Percentiles rank a stretch among this genome's conserved stretches.
Conservation (phyloP, 2,329 filamentous ascomycete genomes). For the Ceratocystis harringtonii region DNA sequence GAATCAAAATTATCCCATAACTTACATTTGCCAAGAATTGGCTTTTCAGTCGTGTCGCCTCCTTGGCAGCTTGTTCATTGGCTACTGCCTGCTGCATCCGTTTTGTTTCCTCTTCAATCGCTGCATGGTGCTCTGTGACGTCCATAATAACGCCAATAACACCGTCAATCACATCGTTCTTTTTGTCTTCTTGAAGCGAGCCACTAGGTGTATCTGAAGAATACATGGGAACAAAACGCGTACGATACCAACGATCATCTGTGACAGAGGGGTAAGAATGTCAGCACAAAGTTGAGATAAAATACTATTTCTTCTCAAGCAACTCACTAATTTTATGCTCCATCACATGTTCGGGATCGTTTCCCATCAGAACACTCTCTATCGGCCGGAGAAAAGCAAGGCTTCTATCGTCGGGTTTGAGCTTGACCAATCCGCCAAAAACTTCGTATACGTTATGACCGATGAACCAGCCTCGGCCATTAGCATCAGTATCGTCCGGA, state of each 20-base stretch:
- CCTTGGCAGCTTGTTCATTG: constrained; percentile 64
- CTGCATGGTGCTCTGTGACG: constrained; percentile 54
- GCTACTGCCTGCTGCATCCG: constrained; percentile 58
- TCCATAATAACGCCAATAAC: constrained; percentile 71
- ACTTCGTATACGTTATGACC: constrained; percentile 51
- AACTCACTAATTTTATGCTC: constrained; percentile 43
- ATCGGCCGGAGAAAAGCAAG: constrained; percentile 43
- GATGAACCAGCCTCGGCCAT: constrained; percentile 35
- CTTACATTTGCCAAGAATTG: constrained; percentile 56
- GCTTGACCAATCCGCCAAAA: constrained; percentile 35
- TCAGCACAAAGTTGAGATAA: constrained; percentile 3
- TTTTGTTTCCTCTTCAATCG: constrained; percentile 46
- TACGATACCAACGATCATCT: constrained; percentile 54
- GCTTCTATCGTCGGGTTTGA: constrained; percentile 27
- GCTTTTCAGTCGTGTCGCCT: constrained; percentile 65
- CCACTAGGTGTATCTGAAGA: constrained; percentile 23
- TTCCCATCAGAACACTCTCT: constrained; percentile 49
- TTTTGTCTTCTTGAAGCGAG: neutral
- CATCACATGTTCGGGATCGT: constrained; percentile 41
- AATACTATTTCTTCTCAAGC: neutral
- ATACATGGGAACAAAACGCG: constrained; percentile 51
- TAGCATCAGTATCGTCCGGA: constrained; percentile 23
- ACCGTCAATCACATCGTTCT: constrained; percentile 43
- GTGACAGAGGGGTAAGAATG: constrained; percentile 5
- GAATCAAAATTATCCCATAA: neutral